Evolutionary conservation across 768 basidiomycete genomes (phyloP).

Genomic region (Suillus lakei): DNA sequence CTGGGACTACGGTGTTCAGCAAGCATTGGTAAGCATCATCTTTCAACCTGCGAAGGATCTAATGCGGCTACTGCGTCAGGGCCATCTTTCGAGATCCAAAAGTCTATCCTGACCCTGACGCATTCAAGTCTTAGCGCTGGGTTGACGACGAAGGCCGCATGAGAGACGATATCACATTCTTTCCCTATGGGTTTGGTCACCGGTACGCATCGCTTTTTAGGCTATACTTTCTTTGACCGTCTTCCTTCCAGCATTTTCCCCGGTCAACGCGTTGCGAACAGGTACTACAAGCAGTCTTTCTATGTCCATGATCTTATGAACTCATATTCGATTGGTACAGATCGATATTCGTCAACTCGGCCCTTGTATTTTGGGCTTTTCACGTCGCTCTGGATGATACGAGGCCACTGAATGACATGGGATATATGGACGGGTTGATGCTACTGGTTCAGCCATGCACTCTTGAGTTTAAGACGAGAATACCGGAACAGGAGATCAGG

Average conservation of each 20-base stretch:
- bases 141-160: no score
- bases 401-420: slow-evolving; percentile 57
- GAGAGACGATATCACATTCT: no score
- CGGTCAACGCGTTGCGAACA: slow-evolving; percentile 53
- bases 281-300: slow-evolving; percentile 28
- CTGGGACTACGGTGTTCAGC: no score
- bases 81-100: no score
- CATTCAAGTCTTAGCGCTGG: no score
- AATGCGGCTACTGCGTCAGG: no score
- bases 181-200: no score
- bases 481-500: slow-evolving; percentile 9
- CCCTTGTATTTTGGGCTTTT: slow-evolving; percentile 66
- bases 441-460: slow-evolving; percentile 50
- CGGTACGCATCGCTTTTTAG: no score
- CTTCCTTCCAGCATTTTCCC: slow-evolving; percentile 56
- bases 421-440: slow-evolving; percentile 42
- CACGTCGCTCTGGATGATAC: slow-evolving; percentile 49
- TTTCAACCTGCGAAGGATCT: no score
- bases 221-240: no score
- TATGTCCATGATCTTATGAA: background rate
- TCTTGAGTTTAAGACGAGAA: slow-evolving; percentile 53
- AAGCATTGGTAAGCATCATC: no score
- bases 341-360: slow-evolving; percentile 67
- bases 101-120: no score
- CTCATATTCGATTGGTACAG: slow-evolving; percentile 17